Conservation (phyloP, 176 grass and related monocot species). For the Oryza coarctata region DNA sequence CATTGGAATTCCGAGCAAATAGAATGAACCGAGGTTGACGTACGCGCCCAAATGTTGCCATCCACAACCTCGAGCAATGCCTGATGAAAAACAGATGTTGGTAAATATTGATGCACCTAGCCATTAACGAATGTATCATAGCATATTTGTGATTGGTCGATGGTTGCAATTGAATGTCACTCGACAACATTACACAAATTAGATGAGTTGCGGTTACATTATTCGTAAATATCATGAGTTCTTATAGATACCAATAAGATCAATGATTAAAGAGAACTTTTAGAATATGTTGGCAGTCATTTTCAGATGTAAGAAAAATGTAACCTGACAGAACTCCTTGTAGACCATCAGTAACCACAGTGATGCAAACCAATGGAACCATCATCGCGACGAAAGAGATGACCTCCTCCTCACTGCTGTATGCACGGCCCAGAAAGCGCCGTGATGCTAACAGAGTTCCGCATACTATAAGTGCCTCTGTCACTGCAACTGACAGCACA, state of each 20-base stretch:
- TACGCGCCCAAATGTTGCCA: conserved; percentile 90
- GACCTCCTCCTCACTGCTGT: conserved; percentile 82
- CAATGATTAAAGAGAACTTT: background rate
- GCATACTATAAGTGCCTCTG: conserved; percentile 55
- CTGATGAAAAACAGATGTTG: conserved; percentile 34
- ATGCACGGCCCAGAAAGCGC: conserved; percentile 62
- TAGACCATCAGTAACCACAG: conserved; percentile 62
- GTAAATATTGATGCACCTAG: background rate
- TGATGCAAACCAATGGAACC: conserved; percentile 67
- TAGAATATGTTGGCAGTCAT: background rate
- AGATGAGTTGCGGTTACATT: background rate
- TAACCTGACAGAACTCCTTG: conserved; percentile 77
- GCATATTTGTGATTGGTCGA: background rate
- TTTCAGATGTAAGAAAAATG: background rate
- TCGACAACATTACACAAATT: background rate
- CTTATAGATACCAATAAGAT: background rate
- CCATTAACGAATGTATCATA: background rate
- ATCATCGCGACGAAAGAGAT: conserved; percentile 48
- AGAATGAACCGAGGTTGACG: conserved; percentile 85
- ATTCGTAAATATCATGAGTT: background rate
- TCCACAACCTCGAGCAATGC: conserved; percentile 78
- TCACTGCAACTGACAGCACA: conserved; percentile 58
- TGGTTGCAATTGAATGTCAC: background rate
- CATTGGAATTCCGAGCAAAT: conserved; percentile 72
- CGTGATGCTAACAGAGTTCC: conserved; percentile 48